A percentile compares a stretch with the other conserved stretches of the same genome.
These are phyloP conservation scores for Fusarium sp. DNA, from an alignment of 2,329 filamentous ascomycete genomes.

Conservation along the genomic window DNA sequence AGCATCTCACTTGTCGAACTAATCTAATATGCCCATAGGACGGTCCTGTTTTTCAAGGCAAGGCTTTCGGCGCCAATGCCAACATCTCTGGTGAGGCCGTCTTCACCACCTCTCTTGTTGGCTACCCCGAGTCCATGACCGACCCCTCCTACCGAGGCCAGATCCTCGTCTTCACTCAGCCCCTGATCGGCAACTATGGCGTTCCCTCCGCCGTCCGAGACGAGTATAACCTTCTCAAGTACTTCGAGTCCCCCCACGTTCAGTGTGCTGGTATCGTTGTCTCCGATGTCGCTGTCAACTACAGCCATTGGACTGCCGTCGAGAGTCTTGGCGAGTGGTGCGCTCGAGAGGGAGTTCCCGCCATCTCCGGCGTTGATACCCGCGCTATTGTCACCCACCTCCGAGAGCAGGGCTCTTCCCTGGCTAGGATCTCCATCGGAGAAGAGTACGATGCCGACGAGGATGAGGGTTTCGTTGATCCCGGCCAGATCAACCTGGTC, in stretches of 20 bases:
- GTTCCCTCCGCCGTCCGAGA: slow-evolving; percentile 89
- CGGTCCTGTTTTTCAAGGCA: slow-evolving; percentile 95
- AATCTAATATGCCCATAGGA: slow-evolving; percentile 64
- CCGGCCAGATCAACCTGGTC: slow-evolving; percentile 95
- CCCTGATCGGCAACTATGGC: slow-evolving; percentile 97
- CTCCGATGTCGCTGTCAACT: slow-evolving; percentile 90
- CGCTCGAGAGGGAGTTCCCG: slow-evolving; percentile 92
- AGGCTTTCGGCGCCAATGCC: slow-evolving; percentile 93
- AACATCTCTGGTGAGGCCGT: slow-evolving; percentile 99
- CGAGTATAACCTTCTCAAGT: slow-evolving; percentile 89
- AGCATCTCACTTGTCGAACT: too few relatives aligned
- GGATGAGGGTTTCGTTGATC: slow-evolving; percentile 95
- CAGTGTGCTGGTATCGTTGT: slow-evolving; percentile 97
- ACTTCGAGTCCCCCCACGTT: slow-evolving; percentile 98
- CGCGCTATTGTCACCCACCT: slow-evolving; percentile 95
- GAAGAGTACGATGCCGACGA: slow-evolving; percentile 99
- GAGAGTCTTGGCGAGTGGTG: slow-evolving; percentile 95
- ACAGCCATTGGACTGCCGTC: slow-evolving; percentile 99
- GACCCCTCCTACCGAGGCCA: slow-evolving; percentile 91
- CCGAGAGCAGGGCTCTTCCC: slow-evolving; percentile 94
- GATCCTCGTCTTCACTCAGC: slow-evolving; percentile 98
- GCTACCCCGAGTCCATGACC: slow-evolving; percentile 95
- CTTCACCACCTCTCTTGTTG: slow-evolving; percentile 97
- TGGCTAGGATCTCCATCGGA: slow-evolving; percentile 92
- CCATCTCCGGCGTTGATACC: slow-evolving; percentile 96